Evolutionary conservation across 2,329 filamentous ascomycete genomes (phyloP), one percentile per base, ranked within the genome.

Genomic region (Thelonectria blattea): DNA sequence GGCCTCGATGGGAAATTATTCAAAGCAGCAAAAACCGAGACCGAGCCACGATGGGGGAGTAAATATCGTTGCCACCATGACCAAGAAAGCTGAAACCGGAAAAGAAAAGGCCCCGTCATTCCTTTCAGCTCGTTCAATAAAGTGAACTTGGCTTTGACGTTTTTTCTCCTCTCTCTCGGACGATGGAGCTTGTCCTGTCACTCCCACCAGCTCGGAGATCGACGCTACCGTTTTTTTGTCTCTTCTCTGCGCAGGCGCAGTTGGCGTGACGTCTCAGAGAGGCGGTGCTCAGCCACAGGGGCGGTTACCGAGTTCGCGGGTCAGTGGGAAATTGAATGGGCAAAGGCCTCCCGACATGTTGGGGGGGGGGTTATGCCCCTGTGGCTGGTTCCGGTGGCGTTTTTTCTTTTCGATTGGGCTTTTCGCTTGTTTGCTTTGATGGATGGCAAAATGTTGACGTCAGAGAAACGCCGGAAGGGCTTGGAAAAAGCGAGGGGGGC

Each of bases 271-370:
- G 56, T 34, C 34, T 14, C 34, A 11, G 12, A 15, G 46, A 43
- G 51, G 56, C 45, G 51, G 52, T 47, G 57, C 57, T 46, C 30
- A 59, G 56, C 56, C 56, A 59, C 56, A 59, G 51, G 45, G 39
- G 17, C 12, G 20, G 27, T 30, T 39, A 14, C 12, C 37, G 37
- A 41, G 49, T 41, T 52, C 49, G 15, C 20, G 50, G 22, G 52
- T 42, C 37, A 14, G 41, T 32, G 45, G 43, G 11, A 24, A 17
- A 20, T 39, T n/a, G n/a, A 27, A 17, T 18, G 15, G 18, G 51
- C 24, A 20, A 45, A 20, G 42, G 18, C 42, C 42, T 45, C 18
- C 18, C 5, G 10, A 6, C 3, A 22, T 45, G 42, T 22, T 5
- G 41, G n/a, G 5, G 3, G 41, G 41, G 17, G 11, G 18, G 7